Evolutionary conservation across 495 filamentous ascomycete species (phyloP).

Genomic region (Amphirosellinia nigrospora): DNA sequence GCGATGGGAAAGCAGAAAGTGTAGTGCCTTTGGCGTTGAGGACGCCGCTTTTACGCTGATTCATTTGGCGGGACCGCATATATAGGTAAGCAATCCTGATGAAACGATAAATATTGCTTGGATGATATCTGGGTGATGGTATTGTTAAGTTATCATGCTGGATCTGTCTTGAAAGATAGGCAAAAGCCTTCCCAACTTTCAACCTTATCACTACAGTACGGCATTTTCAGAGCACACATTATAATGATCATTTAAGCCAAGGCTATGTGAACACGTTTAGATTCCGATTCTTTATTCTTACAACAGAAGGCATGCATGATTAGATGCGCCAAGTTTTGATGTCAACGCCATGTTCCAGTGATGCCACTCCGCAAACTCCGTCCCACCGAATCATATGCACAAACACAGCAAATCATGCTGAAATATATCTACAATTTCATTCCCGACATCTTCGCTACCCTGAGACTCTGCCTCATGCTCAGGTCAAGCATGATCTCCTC

Average conservation of each 20-base stretch:
- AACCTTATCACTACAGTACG: too few species aligned
- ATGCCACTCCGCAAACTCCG: neutral
- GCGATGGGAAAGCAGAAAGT: conserved; percentile 46
- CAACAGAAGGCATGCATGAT: neutral
- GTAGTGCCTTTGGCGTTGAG: conserved; percentile 54
- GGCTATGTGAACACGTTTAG: neutral
- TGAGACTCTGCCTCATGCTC: conserved; percentile 90
- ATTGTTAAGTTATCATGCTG: too few species aligned
- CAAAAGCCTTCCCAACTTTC: too few species aligned
- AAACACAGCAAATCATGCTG: neutral
- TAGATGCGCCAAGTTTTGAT: neutral
- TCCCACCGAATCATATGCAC: conserved; percentile 6
- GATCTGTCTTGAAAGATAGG: too few species aligned
- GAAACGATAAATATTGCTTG: too few species aligned
- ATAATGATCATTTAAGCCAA: neutral
- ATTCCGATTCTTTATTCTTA: neutral
- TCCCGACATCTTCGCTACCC: conserved; percentile 86
- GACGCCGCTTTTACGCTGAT: conserved; percentile 24
- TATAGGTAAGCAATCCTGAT: too few species aligned
- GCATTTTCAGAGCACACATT: neutral
- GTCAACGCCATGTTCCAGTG: neutral
- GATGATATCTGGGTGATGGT: too few species aligned
- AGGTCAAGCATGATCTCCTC: conserved; percentile 99
- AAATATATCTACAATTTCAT: conserved; percentile 80
- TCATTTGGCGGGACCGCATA: too few species aligned